Base-by-base conservation (phyloP, 805 yeast species). In the Candida michaelii region DNA sequence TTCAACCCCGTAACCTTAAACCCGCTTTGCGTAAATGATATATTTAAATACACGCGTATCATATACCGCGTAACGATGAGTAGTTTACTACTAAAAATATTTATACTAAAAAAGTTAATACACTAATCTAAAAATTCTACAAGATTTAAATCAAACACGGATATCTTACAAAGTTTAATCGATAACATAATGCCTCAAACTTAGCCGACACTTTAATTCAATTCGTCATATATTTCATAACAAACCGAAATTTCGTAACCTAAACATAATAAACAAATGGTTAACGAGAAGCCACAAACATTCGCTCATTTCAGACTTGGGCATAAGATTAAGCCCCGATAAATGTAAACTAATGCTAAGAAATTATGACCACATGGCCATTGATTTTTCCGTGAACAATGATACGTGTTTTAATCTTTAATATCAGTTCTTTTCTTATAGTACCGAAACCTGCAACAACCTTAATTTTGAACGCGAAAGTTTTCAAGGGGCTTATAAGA, bases 281-380 rank as follows among this genome's bases (percentile, higher is more conserved):
- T 23, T 23, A 23, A 23, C 25, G 25, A 23, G 25, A 23, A 6
- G 10, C 25, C 25, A 23, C 25, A 23, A 23, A 23, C 25, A 23
- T 23, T n/a, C n/a, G n/a, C n/a, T n/a, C n/a, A n/a, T n/a, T n/a
- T n/a, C n/a, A n/a, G n/a, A n/a, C n/a, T n/a, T n/a, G n/a, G n/a
- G n/a, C n/a, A n/a, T n/a, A n/a, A n/a, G n/a, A n/a, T n/a, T n/a
- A n/a, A 21, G 23, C 5, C 8, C 23, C 8, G 23, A 21, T 21
- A 21, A 21, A 5, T 21, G 8, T 21, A 21, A 8, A 21, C n/a
- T n/a, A n/a, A 21, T 21, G 8, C 23, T 8, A 21, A 21, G 23
- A 21, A 9, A 30, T 30, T 30, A 30, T 30, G 33, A 30, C 33
- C 33, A 30, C 33, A 30, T 30, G 33, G 19, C 15, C n/a, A 3